Conservation (phyloP, 2,329 filamentous ascomycete species). For the Paraphaeosphaeria minitans region DNA sequence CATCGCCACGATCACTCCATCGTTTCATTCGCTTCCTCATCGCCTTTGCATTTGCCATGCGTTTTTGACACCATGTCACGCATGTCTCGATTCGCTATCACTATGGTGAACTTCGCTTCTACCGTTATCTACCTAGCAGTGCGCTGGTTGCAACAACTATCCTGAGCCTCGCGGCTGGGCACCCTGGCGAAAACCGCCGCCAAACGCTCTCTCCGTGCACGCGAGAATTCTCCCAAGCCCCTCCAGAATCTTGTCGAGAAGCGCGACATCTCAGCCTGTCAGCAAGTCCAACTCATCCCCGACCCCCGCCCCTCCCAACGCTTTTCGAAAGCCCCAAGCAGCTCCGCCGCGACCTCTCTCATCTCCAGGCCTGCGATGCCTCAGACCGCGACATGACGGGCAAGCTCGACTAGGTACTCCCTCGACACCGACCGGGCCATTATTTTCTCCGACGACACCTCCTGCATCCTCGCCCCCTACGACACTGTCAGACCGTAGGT, state of each 20-base stretch:
- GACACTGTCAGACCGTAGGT: constrained; percentile 31
- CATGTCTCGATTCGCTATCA: constrained; percentile 6
- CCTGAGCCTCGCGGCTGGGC: constrained; percentile 26
- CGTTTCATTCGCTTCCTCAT: constrained; percentile 1
- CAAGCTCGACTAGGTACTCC: constrained; percentile 19
- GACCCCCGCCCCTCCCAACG: too few relatives aligned
- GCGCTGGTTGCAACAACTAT: constrained; percentile 26
- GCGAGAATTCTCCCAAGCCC: constrained; percentile 25
- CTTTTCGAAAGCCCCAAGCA: constrained; percentile 18
- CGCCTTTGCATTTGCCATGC: not conserved
- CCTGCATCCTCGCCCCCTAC: constrained; percentile 33
- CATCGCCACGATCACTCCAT: constrained; percentile 9
- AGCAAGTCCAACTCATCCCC: constrained; percentile 12
- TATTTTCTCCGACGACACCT: constrained; percentile 30
- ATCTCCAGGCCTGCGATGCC: constrained; percentile 35
- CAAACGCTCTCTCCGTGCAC: constrained; percentile 25
- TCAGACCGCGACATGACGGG: constrained; percentile 41
- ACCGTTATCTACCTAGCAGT: constrained; percentile 23
- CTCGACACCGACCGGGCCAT: constrained; percentile 17
- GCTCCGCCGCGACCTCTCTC: constrained; percentile 35
- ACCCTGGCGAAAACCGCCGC: constrained; percentile 40
- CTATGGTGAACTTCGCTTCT: constrained; percentile 28
- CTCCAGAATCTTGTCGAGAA: constrained; percentile 28
- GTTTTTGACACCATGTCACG: not conserved
- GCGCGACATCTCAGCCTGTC: constrained; percentile 29